These are phyloP conservation scores for Pythium graminicola DNA, from an alignment of 352 stramenopile genomes.

Conservation along the genomic window DNA sequence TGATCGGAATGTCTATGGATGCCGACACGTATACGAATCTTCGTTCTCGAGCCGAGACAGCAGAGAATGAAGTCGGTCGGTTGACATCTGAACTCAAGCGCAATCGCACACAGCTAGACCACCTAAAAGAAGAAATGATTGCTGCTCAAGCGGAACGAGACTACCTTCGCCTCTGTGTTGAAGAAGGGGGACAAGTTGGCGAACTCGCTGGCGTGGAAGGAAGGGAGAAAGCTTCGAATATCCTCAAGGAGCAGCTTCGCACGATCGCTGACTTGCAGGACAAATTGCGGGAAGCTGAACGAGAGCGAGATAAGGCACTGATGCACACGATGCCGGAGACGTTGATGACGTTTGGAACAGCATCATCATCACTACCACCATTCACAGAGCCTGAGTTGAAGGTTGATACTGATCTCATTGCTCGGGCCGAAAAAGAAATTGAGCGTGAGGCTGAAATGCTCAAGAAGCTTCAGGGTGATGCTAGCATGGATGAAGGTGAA, in stretches of 20 bases:
- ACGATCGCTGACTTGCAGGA: constrained; percentile 79
- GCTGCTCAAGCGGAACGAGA: constrained; percentile 76
- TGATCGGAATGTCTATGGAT: constrained; percentile 62
- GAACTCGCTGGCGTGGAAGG: constrained; percentile 21
- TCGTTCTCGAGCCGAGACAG: constrained; percentile 62
- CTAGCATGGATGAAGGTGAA: constrained; percentile 37
- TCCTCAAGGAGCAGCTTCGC: constrained; percentile 72
- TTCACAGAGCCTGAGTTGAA: constrained; percentile 47
- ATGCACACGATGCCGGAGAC: constrained; percentile 28
- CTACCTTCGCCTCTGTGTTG: constrained; percentile 62
- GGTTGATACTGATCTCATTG: constrained; percentile 57
- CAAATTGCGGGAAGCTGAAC: constrained; percentile 57
- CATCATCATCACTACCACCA: constrained; percentile 17
- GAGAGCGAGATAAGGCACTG: constrained; percentile 54
- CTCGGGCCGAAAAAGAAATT: constrained; percentile 68
- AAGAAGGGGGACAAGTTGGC: constrained; percentile 33
- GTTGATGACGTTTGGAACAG: constrained; percentile 13
- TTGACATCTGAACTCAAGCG: constrained; percentile 74
- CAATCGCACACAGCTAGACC: constrained; percentile 66
- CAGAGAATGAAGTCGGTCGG: constrained; percentile 70
- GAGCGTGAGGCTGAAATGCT: constrained; percentile 66
- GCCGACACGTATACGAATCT: constrained; percentile 75
- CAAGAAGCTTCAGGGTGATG: constrained; percentile 58
- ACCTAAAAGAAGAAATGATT: constrained; percentile 85
- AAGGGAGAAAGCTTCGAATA: constrained; percentile 49